Base-by-base conservation (phyloP, 2,329 filamentous ascomycete genomes). In the Cladosporium sp. region DNA sequence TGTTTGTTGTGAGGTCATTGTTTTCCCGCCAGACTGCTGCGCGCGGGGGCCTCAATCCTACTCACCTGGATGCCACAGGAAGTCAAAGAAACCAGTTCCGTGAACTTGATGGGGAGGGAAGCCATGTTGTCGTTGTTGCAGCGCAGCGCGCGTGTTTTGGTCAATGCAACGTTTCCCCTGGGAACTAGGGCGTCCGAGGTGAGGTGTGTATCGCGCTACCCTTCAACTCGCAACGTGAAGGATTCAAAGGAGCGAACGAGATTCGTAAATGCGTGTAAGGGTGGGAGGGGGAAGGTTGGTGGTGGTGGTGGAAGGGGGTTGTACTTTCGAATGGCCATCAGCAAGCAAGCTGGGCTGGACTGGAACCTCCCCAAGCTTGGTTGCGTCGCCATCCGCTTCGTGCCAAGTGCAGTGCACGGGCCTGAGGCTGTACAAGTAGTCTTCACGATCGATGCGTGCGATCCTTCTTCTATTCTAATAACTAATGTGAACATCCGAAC, bases 41-140 rank as follows among this genome's bases (percentile, higher is more conserved):
- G 21, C 12, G n/a, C 30, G 24, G 34, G 38, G 14, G 62, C 28
- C 30, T n/a, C 54, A 26, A 7, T 10, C 34, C 26, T 34, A 80
- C 81, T 71, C 78, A 83, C 81, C 74, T 79, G 79, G 65, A 84
- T 81, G 71, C 83, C 82, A 67, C 80, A 77, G 68, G 80, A 78
- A 66, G 79, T 81, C 65, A 84, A 79, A 79, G 93, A 91, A 80
- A 94, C 86, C 77, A 94, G 87, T 88, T 96, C 93, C 80, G 90
- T 91, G 82, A 97, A 96, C 85, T 92, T 93, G 83, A 97, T 96
- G 77, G 92, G 92, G 78, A 96, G 85, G 81, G 89, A 87, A 79
- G 88, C 86, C 88, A 84, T 84, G 77, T 75, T 82, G 67, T 65
- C 70, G 68, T 69, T 60, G 30, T 65, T 67, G 67, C 64, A 65